These are phyloP conservation scores for Phyllachora maydis DNA, from an alignment of 2,329 filamentous ascomycete species.

Conservation along the genomic window DNA sequence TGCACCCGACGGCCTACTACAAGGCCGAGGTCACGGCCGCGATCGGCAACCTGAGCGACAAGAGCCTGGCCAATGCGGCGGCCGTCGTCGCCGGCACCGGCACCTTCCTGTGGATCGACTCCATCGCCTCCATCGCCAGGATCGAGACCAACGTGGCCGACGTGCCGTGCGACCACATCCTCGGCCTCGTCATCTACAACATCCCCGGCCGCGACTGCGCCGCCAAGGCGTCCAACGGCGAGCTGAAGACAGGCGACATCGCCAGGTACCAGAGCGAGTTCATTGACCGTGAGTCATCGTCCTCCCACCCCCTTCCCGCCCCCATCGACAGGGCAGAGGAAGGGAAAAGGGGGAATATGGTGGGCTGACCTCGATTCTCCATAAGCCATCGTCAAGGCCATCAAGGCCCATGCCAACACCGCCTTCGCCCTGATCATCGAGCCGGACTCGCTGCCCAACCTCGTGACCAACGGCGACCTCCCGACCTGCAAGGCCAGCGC, in stretches of 20 bases:
- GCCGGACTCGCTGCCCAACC: conserved; percentile 40
- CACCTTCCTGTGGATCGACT: conserved; percentile 19
- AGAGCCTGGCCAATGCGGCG: conserved; percentile 10
- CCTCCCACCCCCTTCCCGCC: neutral
- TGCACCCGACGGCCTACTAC: conserved; percentile 18
- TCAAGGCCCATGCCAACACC: conserved; percentile 32
- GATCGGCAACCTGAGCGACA: conserved; percentile 9
- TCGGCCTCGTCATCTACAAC: conserved; percentile 37
- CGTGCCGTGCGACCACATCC: conserved; percentile 15
- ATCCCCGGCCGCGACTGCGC: conserved; percentile 43
- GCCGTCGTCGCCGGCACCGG: conserved; percentile 16
- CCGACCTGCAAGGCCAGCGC: conserved; percentile 30
- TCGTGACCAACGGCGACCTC: conserved; percentile 37
- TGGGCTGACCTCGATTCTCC: conserved; percentile 2
- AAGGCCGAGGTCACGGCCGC: conserved; percentile 15
- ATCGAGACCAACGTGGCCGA: conserved; percentile 14
- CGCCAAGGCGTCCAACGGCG: conserved; percentile 41
- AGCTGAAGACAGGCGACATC: conserved; percentile 31
- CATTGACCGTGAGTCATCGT: conserved; percentile 15
- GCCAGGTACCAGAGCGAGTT: conserved; percentile 18
- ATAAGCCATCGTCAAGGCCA: conserved; percentile 25
- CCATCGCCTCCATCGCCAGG: conserved; percentile 15
- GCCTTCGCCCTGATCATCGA: conserved; percentile 23
- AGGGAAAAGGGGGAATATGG: neutral
- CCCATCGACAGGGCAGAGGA: neutral